Percentiles rank a stretch among this genome's conserved stretches.
Evolutionary conservation across 768 basidiomycete species (phyloP).

Genomic region (Serendipita sp.): DNA sequence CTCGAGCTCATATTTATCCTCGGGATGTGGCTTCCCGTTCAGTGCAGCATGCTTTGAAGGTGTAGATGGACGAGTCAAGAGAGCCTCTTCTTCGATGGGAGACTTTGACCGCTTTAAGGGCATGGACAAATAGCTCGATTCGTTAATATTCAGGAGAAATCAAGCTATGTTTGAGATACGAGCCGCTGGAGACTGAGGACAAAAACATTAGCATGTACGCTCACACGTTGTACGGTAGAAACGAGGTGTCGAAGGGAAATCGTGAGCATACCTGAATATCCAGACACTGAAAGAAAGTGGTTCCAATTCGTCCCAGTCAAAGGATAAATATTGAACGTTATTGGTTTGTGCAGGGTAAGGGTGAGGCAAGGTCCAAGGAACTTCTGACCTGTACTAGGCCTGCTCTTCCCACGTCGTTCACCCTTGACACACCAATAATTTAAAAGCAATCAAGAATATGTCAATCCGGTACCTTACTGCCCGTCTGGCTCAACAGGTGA

Average conservation of each 20-base stretch:
- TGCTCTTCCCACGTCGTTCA: neutral
- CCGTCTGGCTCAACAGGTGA: conserved; percentile 60
- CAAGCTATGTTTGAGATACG: too few species aligned
- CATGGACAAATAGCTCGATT: neutral
- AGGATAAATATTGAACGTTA: neutral
- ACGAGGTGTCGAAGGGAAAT: too few species aligned
- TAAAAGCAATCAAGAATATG: conserved; percentile 23
- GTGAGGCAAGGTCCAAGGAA: neutral
- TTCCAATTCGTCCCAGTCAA: too few species aligned
- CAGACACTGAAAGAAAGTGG: too few species aligned
- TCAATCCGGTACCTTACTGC: conserved; percentile 53
- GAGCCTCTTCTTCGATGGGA: neutral
- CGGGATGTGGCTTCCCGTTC: neutral
- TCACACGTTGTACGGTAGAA: too few species aligned
- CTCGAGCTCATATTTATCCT: neutral
- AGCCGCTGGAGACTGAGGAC: too few species aligned
- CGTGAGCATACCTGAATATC: too few species aligned
- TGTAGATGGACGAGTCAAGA: neutral
- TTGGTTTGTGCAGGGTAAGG: neutral
- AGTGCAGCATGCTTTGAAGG: neutral
- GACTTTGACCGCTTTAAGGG: neutral
- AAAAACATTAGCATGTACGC: too few species aligned
- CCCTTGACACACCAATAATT: neutral
- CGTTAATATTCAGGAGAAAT: too few species aligned
- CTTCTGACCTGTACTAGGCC: neutral